These are phyloP conservation scores for Xylaria digitata DNA, from an alignment of 2,329 filamentous ascomycete genomes.

Conservation along the genomic window DNA sequence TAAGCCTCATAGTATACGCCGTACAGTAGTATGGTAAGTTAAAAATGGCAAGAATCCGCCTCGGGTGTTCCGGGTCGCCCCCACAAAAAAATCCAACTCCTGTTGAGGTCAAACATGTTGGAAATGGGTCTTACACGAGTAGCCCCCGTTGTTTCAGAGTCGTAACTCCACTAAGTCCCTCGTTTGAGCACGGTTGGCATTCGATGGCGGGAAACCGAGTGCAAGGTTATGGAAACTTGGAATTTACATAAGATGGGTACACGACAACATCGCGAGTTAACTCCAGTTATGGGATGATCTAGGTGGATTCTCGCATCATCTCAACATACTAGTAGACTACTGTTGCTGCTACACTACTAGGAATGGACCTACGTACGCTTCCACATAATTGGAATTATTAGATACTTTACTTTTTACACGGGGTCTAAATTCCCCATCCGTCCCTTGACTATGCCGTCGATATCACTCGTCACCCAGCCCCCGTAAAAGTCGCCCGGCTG, in stretches of 20 bases:
- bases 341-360: too few species aligned
- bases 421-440: constrained; percentile 51
- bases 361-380: too few species aligned
- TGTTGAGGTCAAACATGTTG: constrained; percentile 20
- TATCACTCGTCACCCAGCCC: constrained; percentile 66
- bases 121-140: constrained; percentile 25
- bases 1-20: not conserved
- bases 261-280: too few species aligned
- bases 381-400: too few species aligned
- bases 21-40: not conserved
- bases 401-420: too few species aligned
- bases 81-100: constrained; percentile 16
- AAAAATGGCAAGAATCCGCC: constrained; percentile 7
- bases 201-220: not conserved
- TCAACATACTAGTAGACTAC: too few species aligned
- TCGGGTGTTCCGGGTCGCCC: constrained; percentile 6
- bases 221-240: not conserved
- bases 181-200: not conserved
- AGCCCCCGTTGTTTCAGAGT: constrained; percentile 30
- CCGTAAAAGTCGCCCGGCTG: constrained; percentile 73
- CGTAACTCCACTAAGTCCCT: constrained; percentile 5
- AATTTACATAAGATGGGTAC: not conserved
- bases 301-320: too few species aligned
- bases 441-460: constrained; percentile 64
- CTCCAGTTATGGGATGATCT: too few species aligned